Evolutionary conservation across 768 basidiomycete species (phyloP).

Genomic region (Lactifluus subvellereus): DNA sequence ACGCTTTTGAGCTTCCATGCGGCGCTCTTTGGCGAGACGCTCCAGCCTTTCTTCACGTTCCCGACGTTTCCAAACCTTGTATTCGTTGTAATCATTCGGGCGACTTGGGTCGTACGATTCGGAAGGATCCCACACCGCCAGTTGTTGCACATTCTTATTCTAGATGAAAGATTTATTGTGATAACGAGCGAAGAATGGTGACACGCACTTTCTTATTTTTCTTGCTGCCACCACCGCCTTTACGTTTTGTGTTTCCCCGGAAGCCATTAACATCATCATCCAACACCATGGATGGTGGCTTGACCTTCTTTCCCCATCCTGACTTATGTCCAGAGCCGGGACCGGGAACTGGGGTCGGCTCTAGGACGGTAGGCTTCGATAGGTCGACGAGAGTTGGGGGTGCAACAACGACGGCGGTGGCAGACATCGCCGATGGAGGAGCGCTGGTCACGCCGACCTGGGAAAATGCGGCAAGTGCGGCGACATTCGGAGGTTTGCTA

Average conservation of each 20-base stretch:
- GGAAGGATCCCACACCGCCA: constrained; percentile 66
- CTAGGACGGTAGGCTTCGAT: constrained; percentile 29
- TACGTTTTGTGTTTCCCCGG: constrained; percentile 52
- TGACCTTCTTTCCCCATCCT: constrained; percentile 85
- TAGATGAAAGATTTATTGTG: constrained; percentile 27
- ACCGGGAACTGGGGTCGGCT: constrained; percentile 30
- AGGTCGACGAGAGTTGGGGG: constrained; percentile 51
- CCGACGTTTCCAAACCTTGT: constrained; percentile 72
- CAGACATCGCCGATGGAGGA: constrained; percentile 34
- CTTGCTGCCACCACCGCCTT: constrained; percentile 44
- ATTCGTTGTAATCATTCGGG: constrained; percentile 87
- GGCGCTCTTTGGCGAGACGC: constrained; percentile 36
- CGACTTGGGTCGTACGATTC: constrained; percentile 77
- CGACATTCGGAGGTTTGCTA: constrained; percentile 56
- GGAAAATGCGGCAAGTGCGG: constrained; percentile 40
- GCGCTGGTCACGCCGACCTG: constrained; percentile 20
- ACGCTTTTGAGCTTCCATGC: constrained; percentile 50
- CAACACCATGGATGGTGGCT: constrained; percentile 85
- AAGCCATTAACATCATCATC: constrained; percentile 88
- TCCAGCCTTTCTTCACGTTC: constrained; percentile 72
- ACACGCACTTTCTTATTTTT: constrained; percentile 56
- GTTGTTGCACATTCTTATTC: constrained; percentile 54
- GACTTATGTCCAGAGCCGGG: constrained; percentile 37
- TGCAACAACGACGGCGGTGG: constrained; percentile 65
- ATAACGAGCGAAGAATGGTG: background rate